Evolutionary conservation across 345 rosid species (phyloP).

Genomic region (Brassica nigra): DNA sequence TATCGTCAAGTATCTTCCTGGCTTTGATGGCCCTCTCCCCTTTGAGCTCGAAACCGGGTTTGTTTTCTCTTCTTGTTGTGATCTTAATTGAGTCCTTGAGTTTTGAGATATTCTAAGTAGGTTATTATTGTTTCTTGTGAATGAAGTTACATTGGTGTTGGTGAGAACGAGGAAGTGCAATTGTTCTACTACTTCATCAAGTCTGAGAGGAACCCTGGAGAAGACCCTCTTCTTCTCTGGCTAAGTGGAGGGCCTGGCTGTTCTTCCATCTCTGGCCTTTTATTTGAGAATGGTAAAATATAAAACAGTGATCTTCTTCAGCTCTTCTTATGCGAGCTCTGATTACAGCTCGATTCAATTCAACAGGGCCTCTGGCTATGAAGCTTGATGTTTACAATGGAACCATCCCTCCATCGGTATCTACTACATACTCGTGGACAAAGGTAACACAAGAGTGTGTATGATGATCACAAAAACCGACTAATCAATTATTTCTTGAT

Average conservation of each 20-base stretch:
- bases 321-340: not conserved
- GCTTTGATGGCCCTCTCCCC: conserved; percentile 20
- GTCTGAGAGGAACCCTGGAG: conserved; percentile 9
- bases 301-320: not conserved
- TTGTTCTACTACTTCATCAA: conserved; percentile 8
- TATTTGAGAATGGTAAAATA: conserved; percentile 4
- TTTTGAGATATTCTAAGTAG: not conserved
- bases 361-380: conserved; percentile 41
- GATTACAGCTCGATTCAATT: not conserved
- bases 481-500: not conserved
- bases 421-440: conserved; percentile 6
- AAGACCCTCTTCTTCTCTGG: conserved; percentile 65
- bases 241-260: conserved; percentile 74
- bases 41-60: conserved; percentile 24
- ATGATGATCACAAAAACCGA: not conserved
- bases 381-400: conserved; percentile 10
- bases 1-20: conserved; percentile 14
- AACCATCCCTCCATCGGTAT: not conserved
- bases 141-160: conserved; percentile 1
- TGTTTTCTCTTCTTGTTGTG: conserved; percentile 2
- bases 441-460: not conserved
- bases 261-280: conserved; percentile 45
- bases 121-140: not conserved
- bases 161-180: not conserved
- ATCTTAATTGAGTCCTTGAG: not conserved